Evolutionary conservation across 83 land plant species (phyloP).

Genomic region (Picea mariana): DNA sequence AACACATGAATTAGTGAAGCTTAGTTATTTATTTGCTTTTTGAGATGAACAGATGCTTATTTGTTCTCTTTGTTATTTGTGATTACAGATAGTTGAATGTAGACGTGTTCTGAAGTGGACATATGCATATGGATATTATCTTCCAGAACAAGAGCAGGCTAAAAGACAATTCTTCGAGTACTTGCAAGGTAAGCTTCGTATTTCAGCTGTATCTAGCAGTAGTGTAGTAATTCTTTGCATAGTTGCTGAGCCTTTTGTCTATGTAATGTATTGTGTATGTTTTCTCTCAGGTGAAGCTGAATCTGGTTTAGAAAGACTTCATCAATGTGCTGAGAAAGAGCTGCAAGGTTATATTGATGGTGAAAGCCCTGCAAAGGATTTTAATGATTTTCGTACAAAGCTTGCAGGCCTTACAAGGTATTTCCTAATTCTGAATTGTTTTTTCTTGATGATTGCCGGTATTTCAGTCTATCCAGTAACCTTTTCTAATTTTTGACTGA

Average conservation of each 20-base stretch:
- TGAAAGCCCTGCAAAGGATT: slow-evolving; percentile 44
- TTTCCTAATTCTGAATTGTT: background rate
- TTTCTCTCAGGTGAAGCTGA: slow-evolving; percentile 67
- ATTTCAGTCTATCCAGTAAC: too few relatives aligned
- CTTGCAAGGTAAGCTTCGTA: slow-evolving; percentile 38
- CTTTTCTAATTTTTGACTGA: too few relatives aligned
- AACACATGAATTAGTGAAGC: too few relatives aligned
- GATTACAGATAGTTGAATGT: slow-evolving; percentile 48
- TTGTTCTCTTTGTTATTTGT: too few relatives aligned
- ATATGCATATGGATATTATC: slow-evolving; percentile 94
- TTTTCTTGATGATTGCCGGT: background rate
- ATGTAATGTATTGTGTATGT: background rate
- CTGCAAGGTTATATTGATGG: slow-evolving; percentile 52
- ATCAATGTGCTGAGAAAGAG: slow-evolving; percentile 89
- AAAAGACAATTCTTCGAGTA: slow-evolving; percentile 89
- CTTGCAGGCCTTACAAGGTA: slow-evolving; percentile 77
- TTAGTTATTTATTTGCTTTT: too few relatives aligned
- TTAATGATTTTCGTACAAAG: slow-evolving; percentile 80
- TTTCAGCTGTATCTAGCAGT: background rate
- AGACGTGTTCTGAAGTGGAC: slow-evolving; percentile 96
- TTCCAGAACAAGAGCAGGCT: slow-evolving; percentile 86
- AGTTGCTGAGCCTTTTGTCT: background rate
- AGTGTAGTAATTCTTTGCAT: background rate
- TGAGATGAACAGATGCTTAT: too few relatives aligned
- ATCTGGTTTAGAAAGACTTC: slow-evolving; percentile 79